Base-by-base conservation (phyloP, 176 grass and related monocot genomes). In the Carex scoparia region DNA sequence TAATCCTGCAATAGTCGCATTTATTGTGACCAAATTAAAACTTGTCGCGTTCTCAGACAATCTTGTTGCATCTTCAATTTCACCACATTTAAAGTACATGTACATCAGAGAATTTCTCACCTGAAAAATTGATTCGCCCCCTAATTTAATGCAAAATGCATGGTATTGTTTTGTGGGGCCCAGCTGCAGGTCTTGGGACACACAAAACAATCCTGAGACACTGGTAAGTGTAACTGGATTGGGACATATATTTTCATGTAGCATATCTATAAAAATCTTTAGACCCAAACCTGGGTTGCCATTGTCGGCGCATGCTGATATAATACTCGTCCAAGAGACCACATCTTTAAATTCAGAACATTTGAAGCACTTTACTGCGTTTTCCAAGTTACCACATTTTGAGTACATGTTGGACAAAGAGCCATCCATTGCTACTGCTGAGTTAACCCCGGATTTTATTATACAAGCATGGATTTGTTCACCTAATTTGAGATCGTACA, bases 181-280 rank as follows among this genome's bases (percentile, higher is more conserved):
- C 1, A 97, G 88, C 42, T 53, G 32, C 64, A 97, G 80, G 90
- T 97, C 86, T 68, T 86, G 85, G 37, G 32, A 86, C 62, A 86
- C 37, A 49, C 90, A 86, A 58, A 92, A 94, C 80, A 97, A 85
- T 81, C 91, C 94, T 77, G 92, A 80, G 2, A 88, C 88, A 38
- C 94, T 97, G 0, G 89, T 97, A 83, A 94, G 84, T 5, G 94
- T 97, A 23, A 88, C 91, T 64, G 92, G 89, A 18, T 94, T 94
- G 7, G 92, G 94, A 76, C 76, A 81, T 46, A 88, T 84, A 65
- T 85, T 77, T 76, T 90, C 90, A 58, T 78, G 75, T 69, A 97
- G 92, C 94, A 97, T 97, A 28, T 89, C 56, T 1, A 87, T 56
- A 58, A 97, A 94, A 56, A 97, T 55, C 10, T 28, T 84, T 66